Percentiles rank a stretch among this genome's conserved stretches.
phyloP scores from a whole-genome alignment of 2,329 filamentous ascomycete genomes.

The Parascedosporium putredinis region DNA sequence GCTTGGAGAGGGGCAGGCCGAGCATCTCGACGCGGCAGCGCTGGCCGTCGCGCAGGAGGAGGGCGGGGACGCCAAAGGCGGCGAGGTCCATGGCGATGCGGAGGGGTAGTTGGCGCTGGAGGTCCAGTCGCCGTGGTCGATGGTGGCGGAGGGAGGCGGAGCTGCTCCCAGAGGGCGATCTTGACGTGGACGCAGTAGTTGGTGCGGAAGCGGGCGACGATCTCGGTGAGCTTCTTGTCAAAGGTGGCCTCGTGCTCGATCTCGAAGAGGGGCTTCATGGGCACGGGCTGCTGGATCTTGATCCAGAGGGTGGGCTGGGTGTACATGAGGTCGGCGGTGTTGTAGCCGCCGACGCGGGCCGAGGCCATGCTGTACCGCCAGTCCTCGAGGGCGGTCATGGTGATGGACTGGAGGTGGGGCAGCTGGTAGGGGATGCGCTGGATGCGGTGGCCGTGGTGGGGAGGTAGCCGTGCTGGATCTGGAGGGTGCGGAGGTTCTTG shows the following conservation, averaged over 20 bases:
- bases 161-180: neutral
- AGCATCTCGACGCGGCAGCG: neutral
- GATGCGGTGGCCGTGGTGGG: neutral
- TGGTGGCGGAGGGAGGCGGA: neutral
- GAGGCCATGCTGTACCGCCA: neutral
- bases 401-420: neutral
- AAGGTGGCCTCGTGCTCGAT: neutral
- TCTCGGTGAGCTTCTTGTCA: neutral
- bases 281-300: neutral
- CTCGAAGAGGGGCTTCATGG: neutral
- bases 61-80: neutral
- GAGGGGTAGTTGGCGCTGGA: neutral
- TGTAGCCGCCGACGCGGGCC: neutral
- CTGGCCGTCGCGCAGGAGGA: neutral
- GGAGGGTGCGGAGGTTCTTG: neutral
- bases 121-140: neutral
- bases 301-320: neutral
- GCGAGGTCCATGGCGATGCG: neutral
- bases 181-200: neutral
- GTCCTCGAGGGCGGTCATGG: neutral
- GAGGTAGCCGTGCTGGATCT: neutral
- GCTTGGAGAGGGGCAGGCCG: neutral
- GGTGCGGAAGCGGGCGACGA: neutral
- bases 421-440: neutral
- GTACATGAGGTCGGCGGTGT: neutral